Base-by-base conservation (phyloP, 495 filamentous ascomycete genomes). In the Hypoxylon rickii region DNA sequence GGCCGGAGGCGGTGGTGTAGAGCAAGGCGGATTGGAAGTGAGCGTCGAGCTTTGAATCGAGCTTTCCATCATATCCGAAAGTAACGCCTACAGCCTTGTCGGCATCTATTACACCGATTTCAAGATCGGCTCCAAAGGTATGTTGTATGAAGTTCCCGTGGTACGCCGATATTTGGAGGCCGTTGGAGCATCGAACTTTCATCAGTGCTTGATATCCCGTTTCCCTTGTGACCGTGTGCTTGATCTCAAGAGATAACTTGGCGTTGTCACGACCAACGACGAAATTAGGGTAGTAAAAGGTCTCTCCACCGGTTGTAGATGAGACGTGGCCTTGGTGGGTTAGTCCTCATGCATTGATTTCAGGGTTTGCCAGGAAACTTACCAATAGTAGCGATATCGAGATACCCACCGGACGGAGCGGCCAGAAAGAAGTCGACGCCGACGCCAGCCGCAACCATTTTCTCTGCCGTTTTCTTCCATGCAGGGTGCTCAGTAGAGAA, bases 121-220 rank as follows among this genome's bases (percentile, higher is more conserved):
- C 94, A 16, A 99, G 84, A 71, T 99, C 94, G 11, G 94, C 92
- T 5, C 90, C 90, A 57, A 96, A 93, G 3, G 89, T 89, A 73
- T 96, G 90, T 62, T 99, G 94, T 40, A 91, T 79, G 63, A 97
- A 97, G 74, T 97, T 97, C 50, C 94, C 94, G 60, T 95, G 89
- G 67, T 97, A 99, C 21, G 85, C 83, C 15, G 90, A 86, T 12
- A 99, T 89, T 72, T 99, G 94, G 21, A 99, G 82, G 12, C 94
- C 94, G 66, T 95, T 97, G 6, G 91, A 96, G 73, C 94, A 99
- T 37, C 94, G 87, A 44, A 97, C 94, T 78, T 99, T 99, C 91
- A 99, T 94, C 61, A 97, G 79, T 6, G 92, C 90, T 73, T 97
- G 93, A 67, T 93, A 99, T 20, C 94, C 94, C 13, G 93, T 96